Conservation (phyloP, 2,329 filamentous ascomycete genomes). For the Scleromitrula shiraiana region DNA sequence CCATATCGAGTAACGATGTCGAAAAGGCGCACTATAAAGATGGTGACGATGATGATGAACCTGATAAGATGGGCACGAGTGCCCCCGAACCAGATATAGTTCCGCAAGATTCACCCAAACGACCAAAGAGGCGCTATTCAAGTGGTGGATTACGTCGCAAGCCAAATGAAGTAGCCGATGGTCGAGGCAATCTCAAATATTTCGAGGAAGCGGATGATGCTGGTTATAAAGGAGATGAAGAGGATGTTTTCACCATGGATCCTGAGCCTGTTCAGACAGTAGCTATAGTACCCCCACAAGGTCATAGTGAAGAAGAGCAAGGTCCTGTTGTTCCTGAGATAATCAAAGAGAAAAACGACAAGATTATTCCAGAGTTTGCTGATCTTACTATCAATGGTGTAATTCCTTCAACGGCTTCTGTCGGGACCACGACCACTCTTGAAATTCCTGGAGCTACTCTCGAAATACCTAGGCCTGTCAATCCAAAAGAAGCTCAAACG, state of each 20-base stretch:
- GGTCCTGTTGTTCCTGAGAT: not conserved
- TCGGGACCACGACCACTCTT: not conserved
- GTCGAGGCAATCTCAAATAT: constrained; percentile 75
- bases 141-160: constrained; percentile 73
- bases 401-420: not conserved
- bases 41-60: constrained; percentile 30
- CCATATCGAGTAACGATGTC: constrained; percentile 2
- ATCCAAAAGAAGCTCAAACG: constrained; percentile 69
- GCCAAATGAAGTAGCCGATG: constrained; percentile 62
- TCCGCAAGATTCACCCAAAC: constrained; percentile 14
- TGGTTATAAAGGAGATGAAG: constrained; percentile 67
- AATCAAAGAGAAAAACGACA: not conserved
- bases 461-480: constrained; percentile 52
- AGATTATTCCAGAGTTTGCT: not conserved
- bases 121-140: constrained; percentile 68
- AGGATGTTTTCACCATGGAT: constrained; percentile 64
- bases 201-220: constrained; percentile 84
- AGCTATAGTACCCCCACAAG: not conserved
- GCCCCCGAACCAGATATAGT: constrained; percentile 53
- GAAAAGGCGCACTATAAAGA: constrained; percentile 10
- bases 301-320: not conserved
- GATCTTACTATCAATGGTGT: not conserved
- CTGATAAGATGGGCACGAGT: constrained; percentile 46
- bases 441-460: constrained; percentile 8
- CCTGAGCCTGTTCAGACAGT: constrained; percentile 24